Percentiles rank a stretch among this genome's conserved stretches.
Conservation (phyloP, 2,329 filamentous ascomycete species). For the Neopestalotiopsis sp. region DNA sequence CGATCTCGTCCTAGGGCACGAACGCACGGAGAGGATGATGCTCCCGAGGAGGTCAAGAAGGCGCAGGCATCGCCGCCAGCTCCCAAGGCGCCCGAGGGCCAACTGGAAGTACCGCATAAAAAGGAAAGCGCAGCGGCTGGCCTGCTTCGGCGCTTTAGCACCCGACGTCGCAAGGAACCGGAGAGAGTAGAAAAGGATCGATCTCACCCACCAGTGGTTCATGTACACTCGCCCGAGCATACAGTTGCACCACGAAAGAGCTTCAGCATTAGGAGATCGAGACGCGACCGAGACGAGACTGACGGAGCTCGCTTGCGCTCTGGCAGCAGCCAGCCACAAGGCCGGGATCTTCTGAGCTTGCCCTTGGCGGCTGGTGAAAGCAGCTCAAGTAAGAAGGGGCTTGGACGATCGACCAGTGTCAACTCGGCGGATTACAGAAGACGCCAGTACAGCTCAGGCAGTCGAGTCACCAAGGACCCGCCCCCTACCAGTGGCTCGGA, state of each 20-base stretch:
- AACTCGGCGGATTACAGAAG: constrained; percentile 84
- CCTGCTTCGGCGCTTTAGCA: constrained; percentile 88
- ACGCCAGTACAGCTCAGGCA: constrained; percentile 53
- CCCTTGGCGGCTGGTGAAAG: constrained; percentile 65
- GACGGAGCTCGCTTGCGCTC: constrained; percentile 54
- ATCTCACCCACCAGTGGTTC: constrained; percentile 74
- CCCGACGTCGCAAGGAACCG: constrained; percentile 74
- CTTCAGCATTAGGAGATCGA: constrained; percentile 76
- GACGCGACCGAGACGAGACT: constrained; percentile 58
- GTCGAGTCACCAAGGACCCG: constrained; percentile 62
- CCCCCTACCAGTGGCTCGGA: constrained; percentile 82
- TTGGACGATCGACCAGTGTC: constrained; percentile 89
- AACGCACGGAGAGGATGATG: constrained; percentile 94
- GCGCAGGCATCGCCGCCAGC: constrained; percentile 57
- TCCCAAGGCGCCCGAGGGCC: constrained; percentile 51
- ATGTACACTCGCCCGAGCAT: constrained; percentile 79
- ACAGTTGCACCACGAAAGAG: constrained; percentile 75
- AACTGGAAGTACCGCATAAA: constrained; percentile 66
- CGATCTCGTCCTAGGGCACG: constrained; percentile 83
- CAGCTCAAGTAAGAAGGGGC: constrained; percentile 66
- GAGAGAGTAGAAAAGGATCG: constrained; percentile 67
- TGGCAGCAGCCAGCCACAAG: constrained; percentile 71
- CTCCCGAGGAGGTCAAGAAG: constrained; percentile 74
- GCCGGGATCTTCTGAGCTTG: constrained; percentile 79
- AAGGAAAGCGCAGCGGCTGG: constrained; percentile 89